phyloP scores from a whole-genome alignment of 225 moss, liverwort and hornwort species.

The Pseudoscleropodium purum region DNA sequence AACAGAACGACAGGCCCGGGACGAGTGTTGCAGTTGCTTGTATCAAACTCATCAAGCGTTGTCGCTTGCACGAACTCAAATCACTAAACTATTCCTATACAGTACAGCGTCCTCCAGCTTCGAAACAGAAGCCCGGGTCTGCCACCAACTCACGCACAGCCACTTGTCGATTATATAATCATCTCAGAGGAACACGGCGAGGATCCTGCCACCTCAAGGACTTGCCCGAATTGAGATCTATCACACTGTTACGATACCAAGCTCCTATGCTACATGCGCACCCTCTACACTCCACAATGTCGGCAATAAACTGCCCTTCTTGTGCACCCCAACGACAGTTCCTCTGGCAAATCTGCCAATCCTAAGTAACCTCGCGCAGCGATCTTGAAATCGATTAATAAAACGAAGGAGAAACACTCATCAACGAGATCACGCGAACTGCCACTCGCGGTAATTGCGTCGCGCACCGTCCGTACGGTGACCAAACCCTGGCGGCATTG shows the following conservation, averaged over 20 bases:
- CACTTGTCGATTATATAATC: background rate
- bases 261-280: background rate
- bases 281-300: background rate
- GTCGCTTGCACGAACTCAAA: background rate
- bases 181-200: background rate
- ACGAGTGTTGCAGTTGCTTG: too few species aligned
- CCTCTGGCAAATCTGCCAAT: too few species aligned
- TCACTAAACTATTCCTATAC: background rate
- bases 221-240: slow-evolving; percentile 19
- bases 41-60: too few species aligned
- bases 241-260: background rate
- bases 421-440: background rate
- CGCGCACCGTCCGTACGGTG: background rate
- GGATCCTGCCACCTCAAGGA: background rate
- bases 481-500: slow-evolving; percentile 4
- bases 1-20: background rate
- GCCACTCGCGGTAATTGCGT: background rate
- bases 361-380: background rate
- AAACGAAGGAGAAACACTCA: background rate
- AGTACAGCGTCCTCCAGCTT: background rate
- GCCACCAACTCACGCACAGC: too few species aligned
- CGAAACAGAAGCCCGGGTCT: background rate
- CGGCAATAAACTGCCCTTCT: background rate
- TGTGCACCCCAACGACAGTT: background rate
- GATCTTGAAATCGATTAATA: background rate